Conservation (phyloP, 257 asterid species). For the Solanum pennellii region DNA sequence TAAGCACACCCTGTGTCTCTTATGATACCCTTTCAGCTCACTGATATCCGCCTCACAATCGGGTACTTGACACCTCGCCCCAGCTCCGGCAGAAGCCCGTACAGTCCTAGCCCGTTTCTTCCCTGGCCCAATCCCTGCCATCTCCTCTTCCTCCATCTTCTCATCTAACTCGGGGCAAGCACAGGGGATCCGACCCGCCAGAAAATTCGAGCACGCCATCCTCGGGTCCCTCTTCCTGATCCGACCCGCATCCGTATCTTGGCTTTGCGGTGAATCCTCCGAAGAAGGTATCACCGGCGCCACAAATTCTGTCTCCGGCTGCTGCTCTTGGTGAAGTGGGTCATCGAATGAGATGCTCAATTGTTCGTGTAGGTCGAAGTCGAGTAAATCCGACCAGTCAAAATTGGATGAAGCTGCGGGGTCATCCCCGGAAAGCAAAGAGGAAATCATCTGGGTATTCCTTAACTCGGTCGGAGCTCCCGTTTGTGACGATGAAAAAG, state of each 20-base stretch:
- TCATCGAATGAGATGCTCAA: slow-evolving; percentile 14
- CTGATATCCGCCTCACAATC: slow-evolving; percentile 82
- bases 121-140: slow-evolving; percentile 24
- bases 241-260: slow-evolving; percentile 13
- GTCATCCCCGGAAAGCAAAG: slow-evolving; percentile 16
- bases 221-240: slow-evolving; percentile 84
- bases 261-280: neutral
- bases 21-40: slow-evolving; percentile 91
- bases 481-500: neutral
- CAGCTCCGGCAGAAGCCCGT: slow-evolving; percentile 24
- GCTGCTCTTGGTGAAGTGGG: neutral
- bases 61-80: slow-evolving; percentile 72
- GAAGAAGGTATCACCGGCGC: neutral
- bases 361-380: slow-evolving; percentile 48
- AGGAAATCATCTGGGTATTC: slow-evolving; percentile 13
- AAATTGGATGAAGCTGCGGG: slow-evolving; percentile 29
- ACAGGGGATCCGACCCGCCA: slow-evolving; percentile 87
- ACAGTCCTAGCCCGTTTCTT: slow-evolving; percentile 57
- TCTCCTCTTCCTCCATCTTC: slow-evolving; percentile 46
- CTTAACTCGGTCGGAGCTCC: neutral
- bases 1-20: slow-evolving; percentile 79
- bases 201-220: slow-evolving; percentile 65
- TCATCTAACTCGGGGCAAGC: slow-evolving; percentile 93
- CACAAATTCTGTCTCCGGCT: neutral
- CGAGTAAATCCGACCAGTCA: slow-evolving; percentile 71